These are phyloP conservation scores for Rhizopus delemar DNA, from an alignment of 371 early-diverging fungal genomes.

Conservation along the genomic window DNA sequence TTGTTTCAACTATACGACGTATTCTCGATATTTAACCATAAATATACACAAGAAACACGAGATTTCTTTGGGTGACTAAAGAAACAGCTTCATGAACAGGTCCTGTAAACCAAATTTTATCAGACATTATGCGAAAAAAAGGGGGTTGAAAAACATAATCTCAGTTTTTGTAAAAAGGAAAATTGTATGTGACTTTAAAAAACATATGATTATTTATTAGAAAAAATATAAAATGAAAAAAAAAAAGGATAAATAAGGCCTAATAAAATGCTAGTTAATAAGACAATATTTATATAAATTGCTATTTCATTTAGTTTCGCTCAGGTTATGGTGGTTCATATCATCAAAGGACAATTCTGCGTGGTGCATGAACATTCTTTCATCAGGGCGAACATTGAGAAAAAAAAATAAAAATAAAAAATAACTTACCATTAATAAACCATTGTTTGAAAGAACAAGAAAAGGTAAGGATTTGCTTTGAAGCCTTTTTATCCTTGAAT, in stretches of 20 bases:
- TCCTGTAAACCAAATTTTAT: conserved; percentile 25
- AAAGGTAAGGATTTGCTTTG: too few relatives aligned
- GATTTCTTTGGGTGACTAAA: conserved; percentile 19
- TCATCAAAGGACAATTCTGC: conserved; percentile 40
- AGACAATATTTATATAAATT: background rate
- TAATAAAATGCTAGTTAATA: conserved; percentile 1
- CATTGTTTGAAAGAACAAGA: too few relatives aligned
- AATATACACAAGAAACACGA: conserved; percentile 28
- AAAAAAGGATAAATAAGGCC: background rate
- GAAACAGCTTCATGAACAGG: conserved; percentile 26
- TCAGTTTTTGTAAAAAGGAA: background rate
- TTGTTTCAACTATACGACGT: background rate
- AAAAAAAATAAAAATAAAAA: background rate
- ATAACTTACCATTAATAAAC: conserved; percentile 2
- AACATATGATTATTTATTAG: background rate
- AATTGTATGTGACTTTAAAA: background rate
- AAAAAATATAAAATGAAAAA: conserved; percentile 1
- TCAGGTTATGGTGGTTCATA: conserved; percentile 24
- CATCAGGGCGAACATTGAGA: conserved; percentile 24
- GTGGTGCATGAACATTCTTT: conserved; percentile 44
- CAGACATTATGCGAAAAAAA: background rate
- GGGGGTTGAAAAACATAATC: background rate
- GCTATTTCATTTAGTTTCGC: conserved; percentile 3
- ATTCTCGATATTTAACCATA: conserved; percentile 16
- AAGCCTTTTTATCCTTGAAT: too few relatives aligned